phyloP scores from a whole-genome alignment of 1,284 basidiomycete genomes.

The Mycena sp. region DNA sequence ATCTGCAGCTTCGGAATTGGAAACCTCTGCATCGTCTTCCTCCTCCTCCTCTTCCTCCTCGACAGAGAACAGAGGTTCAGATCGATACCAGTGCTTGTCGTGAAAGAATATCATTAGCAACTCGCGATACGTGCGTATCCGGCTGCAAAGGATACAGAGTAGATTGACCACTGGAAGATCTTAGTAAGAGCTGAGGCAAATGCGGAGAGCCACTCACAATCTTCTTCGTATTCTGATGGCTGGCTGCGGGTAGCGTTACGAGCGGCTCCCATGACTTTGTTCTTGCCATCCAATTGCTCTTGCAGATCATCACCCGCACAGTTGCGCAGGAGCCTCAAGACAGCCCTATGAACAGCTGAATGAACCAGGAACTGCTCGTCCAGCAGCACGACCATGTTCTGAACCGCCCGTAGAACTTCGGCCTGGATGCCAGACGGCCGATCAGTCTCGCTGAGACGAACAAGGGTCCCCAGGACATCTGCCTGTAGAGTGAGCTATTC shows the following conservation, averaged over 20 bases:
- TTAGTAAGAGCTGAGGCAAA: slow-evolving; percentile 16
- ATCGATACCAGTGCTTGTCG: slow-evolving; percentile 86
- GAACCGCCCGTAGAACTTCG: slow-evolving; percentile 84
- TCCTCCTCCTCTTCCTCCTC: slow-evolving; percentile 76
- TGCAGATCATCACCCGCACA: slow-evolving; percentile 93
- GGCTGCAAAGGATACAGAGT: slow-evolving; percentile 89
- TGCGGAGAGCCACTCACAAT: slow-evolving; percentile 63
- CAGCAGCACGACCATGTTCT: slow-evolving; percentile 88
- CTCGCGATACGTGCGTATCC: slow-evolving; percentile 89
- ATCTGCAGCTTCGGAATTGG: slow-evolving; percentile 44
- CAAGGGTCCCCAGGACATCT: slow-evolving; percentile 89
- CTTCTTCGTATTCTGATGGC: slow-evolving; percentile 87
- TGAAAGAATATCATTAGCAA: slow-evolving; percentile 96
- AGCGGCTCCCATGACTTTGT: slow-evolving; percentile 84
- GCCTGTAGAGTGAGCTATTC: neutral
- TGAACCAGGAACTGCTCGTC: slow-evolving; percentile 94
- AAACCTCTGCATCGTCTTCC: slow-evolving; percentile 61
- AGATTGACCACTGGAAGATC: slow-evolving; percentile 80
- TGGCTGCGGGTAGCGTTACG: slow-evolving; percentile 70
- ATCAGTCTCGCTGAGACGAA: slow-evolving; percentile 85
- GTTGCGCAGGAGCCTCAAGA: slow-evolving; percentile 83
- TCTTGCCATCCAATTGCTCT: slow-evolving; percentile 81
- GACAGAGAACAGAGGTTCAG: slow-evolving; percentile 72
- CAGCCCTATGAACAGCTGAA: slow-evolving; percentile 89
- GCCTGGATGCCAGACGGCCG: slow-evolving; percentile 88